phyloP scores from a whole-genome alignment of 2,329 filamentous ascomycete genomes.

The Arthrobotrys conoides region DNA sequence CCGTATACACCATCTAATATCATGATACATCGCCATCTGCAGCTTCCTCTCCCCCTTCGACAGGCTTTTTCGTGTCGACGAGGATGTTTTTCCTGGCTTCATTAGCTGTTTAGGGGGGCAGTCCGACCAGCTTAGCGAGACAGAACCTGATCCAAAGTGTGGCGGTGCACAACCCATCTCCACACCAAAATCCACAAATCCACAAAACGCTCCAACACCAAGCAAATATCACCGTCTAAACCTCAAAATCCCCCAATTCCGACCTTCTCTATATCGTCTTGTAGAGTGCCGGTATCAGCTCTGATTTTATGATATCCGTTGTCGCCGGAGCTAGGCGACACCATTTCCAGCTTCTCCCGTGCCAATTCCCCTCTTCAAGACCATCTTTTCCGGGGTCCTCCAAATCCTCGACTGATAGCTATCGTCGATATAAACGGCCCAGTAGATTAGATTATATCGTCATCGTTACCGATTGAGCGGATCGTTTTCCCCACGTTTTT shows the following conservation, averaged over 20 bases:
- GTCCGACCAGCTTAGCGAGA: background rate
- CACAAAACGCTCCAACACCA: constrained; percentile 55
- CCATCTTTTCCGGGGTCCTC: constrained; percentile 37
- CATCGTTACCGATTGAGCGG: constrained; percentile 51
- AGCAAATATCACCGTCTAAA: constrained; percentile 47
- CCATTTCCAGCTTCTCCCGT: constrained; percentile 19
- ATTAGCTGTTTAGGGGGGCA: background rate
- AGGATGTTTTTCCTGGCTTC: constrained; percentile 12
- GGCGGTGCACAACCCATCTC: constrained; percentile 46
- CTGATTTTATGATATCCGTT: constrained; percentile 28
- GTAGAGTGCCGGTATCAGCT: background rate
- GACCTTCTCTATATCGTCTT: background rate
- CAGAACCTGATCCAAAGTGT: constrained; percentile 9
- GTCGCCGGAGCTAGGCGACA: constrained; percentile 56
- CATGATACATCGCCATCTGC: background rate
- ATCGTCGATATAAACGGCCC: constrained; percentile 5
- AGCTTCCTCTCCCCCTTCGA: background rate
- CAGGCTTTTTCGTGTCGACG: background rate
- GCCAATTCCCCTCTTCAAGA: background rate
- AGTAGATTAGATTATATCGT: constrained; percentile 22
- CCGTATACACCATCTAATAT: background rate
- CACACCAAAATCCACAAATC: constrained; percentile 44
- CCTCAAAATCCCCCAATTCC: constrained; percentile 30
- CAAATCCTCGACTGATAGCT: constrained; percentile 12
- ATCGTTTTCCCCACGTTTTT: constrained; percentile 55